Base-by-base conservation (phyloP, 2,329 filamentous ascomycete species). In the Myriosclerotinia scirpicola region DNA sequence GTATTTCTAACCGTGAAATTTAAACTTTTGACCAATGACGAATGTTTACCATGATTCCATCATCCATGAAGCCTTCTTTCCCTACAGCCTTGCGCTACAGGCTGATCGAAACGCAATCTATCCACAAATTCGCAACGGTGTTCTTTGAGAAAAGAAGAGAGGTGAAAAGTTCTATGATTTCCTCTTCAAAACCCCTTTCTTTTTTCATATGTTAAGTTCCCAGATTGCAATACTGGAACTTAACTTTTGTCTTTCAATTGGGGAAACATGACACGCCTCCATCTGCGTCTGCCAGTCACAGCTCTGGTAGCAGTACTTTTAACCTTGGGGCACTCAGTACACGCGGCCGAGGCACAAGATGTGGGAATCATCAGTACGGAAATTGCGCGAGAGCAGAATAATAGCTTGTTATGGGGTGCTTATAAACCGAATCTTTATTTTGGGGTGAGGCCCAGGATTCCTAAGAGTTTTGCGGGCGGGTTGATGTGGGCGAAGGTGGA, bases 351-450 rank as follows among this genome's bases (percentile, higher is more conserved):
- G 62, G 34, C 44, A 17, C 30, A 60, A 38, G 74, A 76, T 58
- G 46, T 71, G 26, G 65, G 71, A 3, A 73, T 75, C 36, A 59
- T 74, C 34, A 72, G 72, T 38, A 70, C 71, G 36, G 80, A 82
- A 72, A 74, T 79, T 61, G 74, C 72, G 8, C 65, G 75, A 36
- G 69, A 70, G 34, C 86, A 86, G 75, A 97, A 98, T 78, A 85
- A 96, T 75, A 94, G 90, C 75, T 83, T 99, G 73, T 83, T 98
- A 81, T 99, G 95, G 95, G 95, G 95, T 0, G 92, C 95, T 1
- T 99, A 98, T 80, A 87, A 92, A 72, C 90, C 94, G 0, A 97
- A 97, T 75, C 79, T 98, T 54, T 98, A 97, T 79, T 98, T 98
- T 81, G 94, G 94, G 2, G 86, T 97, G 46, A 85, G 92, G 26